Percentiles rank a stretch among this genome's conserved stretches.
Conservation (phyloP, 1,284 basidiomycete genomes). For the Boletus sp. region DNA sequence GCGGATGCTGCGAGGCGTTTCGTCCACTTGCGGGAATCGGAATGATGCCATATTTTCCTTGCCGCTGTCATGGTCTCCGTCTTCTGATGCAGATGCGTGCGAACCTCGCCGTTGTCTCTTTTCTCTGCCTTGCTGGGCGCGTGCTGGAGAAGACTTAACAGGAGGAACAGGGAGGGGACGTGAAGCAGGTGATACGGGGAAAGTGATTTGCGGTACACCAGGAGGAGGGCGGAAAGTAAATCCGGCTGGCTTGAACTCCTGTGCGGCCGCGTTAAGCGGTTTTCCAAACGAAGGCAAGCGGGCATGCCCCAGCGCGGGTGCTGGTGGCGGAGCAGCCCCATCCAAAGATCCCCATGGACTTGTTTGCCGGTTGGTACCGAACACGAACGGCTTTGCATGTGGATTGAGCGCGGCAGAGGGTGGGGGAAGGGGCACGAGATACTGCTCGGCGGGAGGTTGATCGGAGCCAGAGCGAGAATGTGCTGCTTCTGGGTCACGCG, state of each 20-base stretch:
- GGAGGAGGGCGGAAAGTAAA: conserved; percentile 73
- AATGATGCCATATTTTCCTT: conserved; percentile 62
- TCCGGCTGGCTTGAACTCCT: conserved; percentile 68
- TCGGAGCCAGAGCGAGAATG: conserved; percentile 58
- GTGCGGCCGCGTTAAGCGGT: conserved; percentile 68
- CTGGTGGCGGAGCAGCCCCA: conserved; percentile 33
- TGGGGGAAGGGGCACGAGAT: conserved; percentile 5
- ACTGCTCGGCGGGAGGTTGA: conserved; percentile 19
- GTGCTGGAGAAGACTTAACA: conserved; percentile 25
- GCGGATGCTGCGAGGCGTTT: conserved; percentile 48
- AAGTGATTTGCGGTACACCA: conserved; percentile 55
- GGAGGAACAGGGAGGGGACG: conserved; percentile 36
- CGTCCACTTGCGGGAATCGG: conserved; percentile 59
- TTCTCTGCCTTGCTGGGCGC: conserved; percentile 62
- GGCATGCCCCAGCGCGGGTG: conserved; percentile 43
- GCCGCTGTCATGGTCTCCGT: conserved; percentile 45
- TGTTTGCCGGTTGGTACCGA: conserved; percentile 42
- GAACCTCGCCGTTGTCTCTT: conserved; percentile 64
- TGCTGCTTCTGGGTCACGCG: conserved; percentile 56
- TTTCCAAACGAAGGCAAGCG: conserved; percentile 61
- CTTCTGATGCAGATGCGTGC: conserved; percentile 31
- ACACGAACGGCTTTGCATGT: conserved; percentile 75
- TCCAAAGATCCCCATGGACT: conserved; percentile 34
- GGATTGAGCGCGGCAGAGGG: conserved; percentile 58
- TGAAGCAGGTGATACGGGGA: conserved; percentile 32